Conservation (phyloP, 106 monocot species). For the Gastrodia elata region DNA sequence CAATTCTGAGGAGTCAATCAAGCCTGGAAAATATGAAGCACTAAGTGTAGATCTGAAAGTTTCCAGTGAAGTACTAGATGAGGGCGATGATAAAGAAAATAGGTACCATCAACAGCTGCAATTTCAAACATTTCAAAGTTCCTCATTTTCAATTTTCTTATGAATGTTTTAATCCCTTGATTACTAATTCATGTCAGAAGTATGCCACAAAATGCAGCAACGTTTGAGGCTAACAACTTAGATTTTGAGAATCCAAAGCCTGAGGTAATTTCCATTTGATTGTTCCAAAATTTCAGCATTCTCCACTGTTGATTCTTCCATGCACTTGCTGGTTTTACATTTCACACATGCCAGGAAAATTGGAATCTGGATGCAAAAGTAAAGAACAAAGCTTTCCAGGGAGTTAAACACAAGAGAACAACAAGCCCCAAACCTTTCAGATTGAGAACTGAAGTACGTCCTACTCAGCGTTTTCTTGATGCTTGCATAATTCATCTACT, state of each 20-base stretch:
- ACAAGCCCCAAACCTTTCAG: slow-evolving; percentile 79
- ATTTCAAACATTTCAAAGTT: not conserved
- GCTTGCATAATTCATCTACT: too few relatives aligned
- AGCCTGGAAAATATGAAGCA: not conserved
- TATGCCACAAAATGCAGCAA: not conserved
- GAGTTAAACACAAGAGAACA: slow-evolving; percentile 23
- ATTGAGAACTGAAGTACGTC: slow-evolving; percentile 74
- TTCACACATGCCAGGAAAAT: not conserved
- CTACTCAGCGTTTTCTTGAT: too few relatives aligned
- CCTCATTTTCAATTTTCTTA: not conserved
- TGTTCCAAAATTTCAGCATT: not conserved
- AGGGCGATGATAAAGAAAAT: slow-evolving; percentile 41
- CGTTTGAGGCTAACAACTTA: slow-evolving; percentile 10
- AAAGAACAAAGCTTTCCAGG: slow-evolving; percentile 13
- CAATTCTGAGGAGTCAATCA: not conserved
- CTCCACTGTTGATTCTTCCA: not conserved
- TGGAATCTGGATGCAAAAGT: slow-evolving; percentile 16
- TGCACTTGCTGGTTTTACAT: not conserved
- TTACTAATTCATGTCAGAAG: slow-evolving; percentile 9
- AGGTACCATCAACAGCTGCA: slow-evolving; percentile 9
- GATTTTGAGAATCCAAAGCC: slow-evolving; percentile 18
- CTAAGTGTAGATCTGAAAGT: not conserved
- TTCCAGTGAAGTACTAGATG: not conserved
- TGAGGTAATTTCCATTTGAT: slow-evolving; percentile 26
- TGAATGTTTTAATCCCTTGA: not conserved